Evolutionary conservation across 2,329 filamentous ascomycete genomes (phyloP), one percentile per base, ranked within the genome.

Genomic region (Botrytis byssoidea): DNA sequence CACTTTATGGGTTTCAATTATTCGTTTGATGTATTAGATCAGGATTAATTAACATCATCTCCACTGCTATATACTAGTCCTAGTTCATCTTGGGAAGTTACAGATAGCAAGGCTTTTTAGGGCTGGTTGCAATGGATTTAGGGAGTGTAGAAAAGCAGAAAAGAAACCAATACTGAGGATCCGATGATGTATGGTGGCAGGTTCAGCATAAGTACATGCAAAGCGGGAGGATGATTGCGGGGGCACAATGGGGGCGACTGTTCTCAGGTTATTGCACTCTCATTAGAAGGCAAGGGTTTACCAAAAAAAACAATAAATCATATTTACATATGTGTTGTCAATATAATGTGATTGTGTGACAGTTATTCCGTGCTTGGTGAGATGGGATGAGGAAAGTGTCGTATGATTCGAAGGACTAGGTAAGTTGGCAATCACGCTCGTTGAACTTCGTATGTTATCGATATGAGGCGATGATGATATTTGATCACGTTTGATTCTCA

Each of bases 21-120:
- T 73, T 73, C 67, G 68, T 79, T 79, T 77, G 73, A 79, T 78
- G 76, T 79, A 78, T 73, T 77, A 79, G 77, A 77, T 78, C 79
- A 78, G 78, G 79, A 76, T 75, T 75, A 79, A 77, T 78, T 77
- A 74, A 79, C 70, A 77, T 77, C 74, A 73, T 75, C 74, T 70
- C 66, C 71, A 67, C 69, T 70, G 73, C 64, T 71, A 70, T 73
- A 73, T 73, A 73, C 67, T 51, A 37, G 71, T 42, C 71, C 42
- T 72, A 65, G 40, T 60, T 69, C 51, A 32, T 69, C 66, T 67
- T 67, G 63, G 51, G 48, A 66, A 67, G 65, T 74, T 67, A 55
- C 61, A 42, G 25, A 42, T 51, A 44, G 48, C 66, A 51, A 57
- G n/a, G 66, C 66, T 57, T 68, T 68, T 68, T 48, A 68, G 48